A percentile compares a stretch with the other conserved stretches of the same genome.
These are phyloP conservation scores for Macrolepiota fuliginosa DNA, from an alignment of 768 basidiomycete genomes.

Conservation along the genomic window DNA sequence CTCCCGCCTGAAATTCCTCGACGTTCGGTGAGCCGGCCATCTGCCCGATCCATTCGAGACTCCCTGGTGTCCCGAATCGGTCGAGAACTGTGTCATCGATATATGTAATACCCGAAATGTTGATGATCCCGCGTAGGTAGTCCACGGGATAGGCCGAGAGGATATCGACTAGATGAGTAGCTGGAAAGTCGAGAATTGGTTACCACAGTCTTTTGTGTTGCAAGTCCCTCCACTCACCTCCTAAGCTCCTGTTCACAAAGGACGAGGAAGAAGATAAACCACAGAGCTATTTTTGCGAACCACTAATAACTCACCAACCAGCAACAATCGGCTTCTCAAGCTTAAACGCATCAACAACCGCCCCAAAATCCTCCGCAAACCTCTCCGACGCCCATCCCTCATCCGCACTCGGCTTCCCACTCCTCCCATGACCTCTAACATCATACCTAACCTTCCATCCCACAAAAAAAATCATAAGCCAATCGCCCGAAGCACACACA, in stretches of 20 bases:
- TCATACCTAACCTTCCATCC: slow-evolving; percentile 30
- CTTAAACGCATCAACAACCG: slow-evolving; percentile 27
- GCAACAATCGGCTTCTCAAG: slow-evolving; percentile 27
- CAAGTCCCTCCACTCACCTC: slow-evolving; percentile 19
- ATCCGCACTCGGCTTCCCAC: slow-evolving; percentile 26
- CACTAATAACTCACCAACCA: slow-evolving; percentile 25
- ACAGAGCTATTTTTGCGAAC: not conserved
- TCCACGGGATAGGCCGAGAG: slow-evolving; percentile 1
- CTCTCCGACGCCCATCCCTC: slow-evolving; percentile 25
- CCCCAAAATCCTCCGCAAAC: slow-evolving; percentile 31
- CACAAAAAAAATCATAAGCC: not conserved
- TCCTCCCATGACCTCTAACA: slow-evolving; percentile 31
- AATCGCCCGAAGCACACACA: not conserved
- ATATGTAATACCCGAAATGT: not conserved
- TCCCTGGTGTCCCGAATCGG: not conserved
- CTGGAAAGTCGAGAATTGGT: not conserved
- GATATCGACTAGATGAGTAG: slow-evolving; percentile 1
- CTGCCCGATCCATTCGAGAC: not conserved
- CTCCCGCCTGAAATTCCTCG: slow-evolving; percentile 1
- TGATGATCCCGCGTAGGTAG: not conserved
- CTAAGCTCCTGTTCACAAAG: slow-evolving; percentile 24
- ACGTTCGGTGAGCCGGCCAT: not conserved
- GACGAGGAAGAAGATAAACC: not conserved
- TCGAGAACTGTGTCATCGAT: not conserved
- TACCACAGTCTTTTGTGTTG: not conserved